Evolutionary conservation across 2,329 filamentous ascomycete species (phyloP), one percentile per base, ranked within the genome.

Genomic region (Plectosphaerella plurivora): DNA sequence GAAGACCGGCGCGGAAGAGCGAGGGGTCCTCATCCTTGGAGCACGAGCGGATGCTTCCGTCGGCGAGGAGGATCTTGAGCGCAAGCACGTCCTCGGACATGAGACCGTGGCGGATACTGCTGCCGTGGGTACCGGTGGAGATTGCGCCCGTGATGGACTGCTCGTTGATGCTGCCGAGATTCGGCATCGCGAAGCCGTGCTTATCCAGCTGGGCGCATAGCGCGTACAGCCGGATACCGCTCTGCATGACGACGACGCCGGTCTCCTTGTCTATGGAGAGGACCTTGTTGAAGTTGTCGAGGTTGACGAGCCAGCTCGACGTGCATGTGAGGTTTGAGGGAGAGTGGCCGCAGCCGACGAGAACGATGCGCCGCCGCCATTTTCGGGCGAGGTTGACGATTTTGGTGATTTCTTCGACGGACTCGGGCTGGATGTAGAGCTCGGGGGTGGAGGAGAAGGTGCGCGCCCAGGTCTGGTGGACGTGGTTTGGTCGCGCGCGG

Each of bases 121-220:
- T 95, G 44, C 94, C 94, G 68, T 99, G 94, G 0, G 94, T 97
- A 15, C 89, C 92, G 1, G 94, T 99, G 18, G 89, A 86, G 55
- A 97, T 95, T 14, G 91, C 92, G 25, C 94, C 94, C 2, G 90
- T 91, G 56, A 97, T 86, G 53, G 89, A 94, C 76, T 99, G 94
- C 62, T 91, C 84, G 67, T 97, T 91, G 70, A 99, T 99, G 68
- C 91, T 96, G 36, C 94, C 94, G 45, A 97, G 75, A 67, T 95
- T 97, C 25, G 89, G 88, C 81, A 99, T 87, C 2, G 91, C 91
- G 57, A 96, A 78, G 1, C 90, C 91, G 61, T 86, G 72, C 51
- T 81, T 77, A 59, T 89, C 90, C 33, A 97, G 83, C 63, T 84
- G 82, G 44, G 81, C 78, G 57, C 91, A 88, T 53, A 99, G 74